These are phyloP conservation scores for Mortierella sp. DNA, from an alignment of 371 early-diverging fungal genomes.

Conservation along the genomic window DNA sequence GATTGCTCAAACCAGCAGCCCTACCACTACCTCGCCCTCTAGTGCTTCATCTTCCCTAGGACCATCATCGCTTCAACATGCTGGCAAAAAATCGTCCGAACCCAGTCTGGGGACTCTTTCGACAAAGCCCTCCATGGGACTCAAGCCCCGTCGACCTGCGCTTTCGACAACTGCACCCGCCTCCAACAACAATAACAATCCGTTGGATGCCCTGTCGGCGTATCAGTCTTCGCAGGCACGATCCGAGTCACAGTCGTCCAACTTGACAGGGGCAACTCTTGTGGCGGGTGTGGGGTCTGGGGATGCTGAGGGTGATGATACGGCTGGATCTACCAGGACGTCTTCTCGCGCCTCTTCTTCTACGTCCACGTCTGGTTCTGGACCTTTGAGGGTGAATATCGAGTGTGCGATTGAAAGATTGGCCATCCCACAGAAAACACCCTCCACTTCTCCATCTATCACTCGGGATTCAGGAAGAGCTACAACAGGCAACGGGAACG, in stretches of 20 bases:
- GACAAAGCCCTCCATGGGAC: background rate
- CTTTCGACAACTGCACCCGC: slow-evolving; percentile 17
- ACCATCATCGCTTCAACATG: slow-evolving; percentile 27
- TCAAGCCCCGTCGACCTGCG: slow-evolving; percentile 4
- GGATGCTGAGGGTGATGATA: slow-evolving; percentile 7
- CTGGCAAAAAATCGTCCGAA: background rate
- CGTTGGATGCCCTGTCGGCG: background rate
- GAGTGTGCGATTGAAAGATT: slow-evolving; percentile 15
- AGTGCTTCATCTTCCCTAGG: slow-evolving; percentile 30
- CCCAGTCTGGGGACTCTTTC: slow-evolving; percentile 1
- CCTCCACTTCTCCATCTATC: background rate
- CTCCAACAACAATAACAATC: background rate
- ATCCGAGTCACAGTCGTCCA: slow-evolving; percentile 26
- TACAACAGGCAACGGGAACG: background rate
- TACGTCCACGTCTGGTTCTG: background rate
- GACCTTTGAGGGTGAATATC: slow-evolving; percentile 4
- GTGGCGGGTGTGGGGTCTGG: background rate
- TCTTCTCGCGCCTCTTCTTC: slow-evolving; percentile 21
- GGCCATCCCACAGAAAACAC: background rate
- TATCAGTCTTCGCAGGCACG: slow-evolving; percentile 2
- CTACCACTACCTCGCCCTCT: slow-evolving; percentile 13
- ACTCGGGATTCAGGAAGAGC: background rate
- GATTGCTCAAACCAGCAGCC: slow-evolving; percentile 51
- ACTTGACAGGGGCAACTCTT: slow-evolving; percentile 16
- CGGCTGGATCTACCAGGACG: background rate